Conservation (phyloP, 306 rosid species). For the Rosa rugosa region DNA sequence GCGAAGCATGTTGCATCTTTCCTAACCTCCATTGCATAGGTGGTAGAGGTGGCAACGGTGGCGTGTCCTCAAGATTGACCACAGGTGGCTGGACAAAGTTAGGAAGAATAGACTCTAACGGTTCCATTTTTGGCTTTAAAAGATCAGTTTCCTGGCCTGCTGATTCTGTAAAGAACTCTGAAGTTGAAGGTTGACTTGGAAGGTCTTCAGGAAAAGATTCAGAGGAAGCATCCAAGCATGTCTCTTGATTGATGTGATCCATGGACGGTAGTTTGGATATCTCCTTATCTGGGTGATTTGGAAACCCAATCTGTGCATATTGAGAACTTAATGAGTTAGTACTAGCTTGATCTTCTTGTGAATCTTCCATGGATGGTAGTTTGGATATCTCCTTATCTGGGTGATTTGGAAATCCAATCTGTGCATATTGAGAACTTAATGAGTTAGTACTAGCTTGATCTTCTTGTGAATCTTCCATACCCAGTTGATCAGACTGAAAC, state of each 20-base stretch:
- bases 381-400: constrained; percentile 23
- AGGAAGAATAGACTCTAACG: constrained; percentile 42
- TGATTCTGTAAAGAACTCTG: constrained; percentile 36
- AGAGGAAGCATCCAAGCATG: constrained; percentile 29
- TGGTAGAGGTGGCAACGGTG: constrained; percentile 97
- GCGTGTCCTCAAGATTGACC: constrained; percentile 54
- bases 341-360: constrained; percentile 34
- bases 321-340: constrained; percentile 38
- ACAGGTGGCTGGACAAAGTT: constrained; percentile 33
- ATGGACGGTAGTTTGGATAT: constrained; percentile 24
- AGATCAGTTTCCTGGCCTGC: constrained; percentile 31
- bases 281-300: constrained; percentile 19
- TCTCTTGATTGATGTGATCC: constrained; percentile 35
- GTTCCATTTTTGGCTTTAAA: constrained; percentile 32
- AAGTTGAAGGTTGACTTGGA: constrained; percentile 33
- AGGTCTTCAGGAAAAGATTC: constrained; percentile 34
- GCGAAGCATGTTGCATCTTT: constrained; percentile 49
- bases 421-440: constrained; percentile 39
- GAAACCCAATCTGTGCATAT: constrained; percentile 27
- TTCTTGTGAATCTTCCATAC: constrained; percentile 28
- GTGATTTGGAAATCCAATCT: constrained; percentile 17
- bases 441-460: constrained; percentile 35
- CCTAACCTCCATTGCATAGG: constrained; percentile 97
- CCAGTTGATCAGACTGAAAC: constrained; percentile 42
- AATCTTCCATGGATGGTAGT: constrained; percentile 25